Percentiles rank a stretch among this genome's conserved stretches.
These are phyloP conservation scores for Neolentinus lepideus DNA, from an alignment of 1,284 basidiomycete species.

Conservation along the genomic window DNA sequence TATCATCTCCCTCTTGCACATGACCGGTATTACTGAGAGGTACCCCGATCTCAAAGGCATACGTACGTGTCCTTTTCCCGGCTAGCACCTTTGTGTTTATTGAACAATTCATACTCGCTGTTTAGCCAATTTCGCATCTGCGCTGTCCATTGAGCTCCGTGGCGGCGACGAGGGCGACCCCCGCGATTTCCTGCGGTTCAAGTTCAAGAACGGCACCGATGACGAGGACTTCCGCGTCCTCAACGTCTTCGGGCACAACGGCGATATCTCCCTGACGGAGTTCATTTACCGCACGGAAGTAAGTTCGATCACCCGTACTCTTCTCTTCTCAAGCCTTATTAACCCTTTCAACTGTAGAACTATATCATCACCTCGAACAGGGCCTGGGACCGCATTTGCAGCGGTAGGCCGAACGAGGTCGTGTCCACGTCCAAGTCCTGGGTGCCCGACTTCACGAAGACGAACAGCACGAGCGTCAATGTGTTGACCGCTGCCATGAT, in stretches of 20 bases:
- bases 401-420: constrained; percentile 16
- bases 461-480: background rate
- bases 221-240: constrained; percentile 45
- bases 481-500: background rate
- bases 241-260: constrained; percentile 61
- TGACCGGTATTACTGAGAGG: constrained; percentile 53
- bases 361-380: constrained; percentile 61
- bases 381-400: constrained; percentile 60
- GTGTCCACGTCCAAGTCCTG: constrained; percentile 7
- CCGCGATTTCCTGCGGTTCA: constrained; percentile 74
- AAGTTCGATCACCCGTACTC: constrained; percentile 10
- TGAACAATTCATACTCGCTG: no score
- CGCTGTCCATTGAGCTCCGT: constrained; percentile 73
- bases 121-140: constrained; percentile 74
- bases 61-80: constrained; percentile 35
- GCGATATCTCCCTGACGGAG: constrained; percentile 68
- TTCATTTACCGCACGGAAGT: constrained; percentile 76
- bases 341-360: constrained; percentile 29
- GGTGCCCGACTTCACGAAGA: background rate
- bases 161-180: constrained; percentile 65
- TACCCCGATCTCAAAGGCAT: constrained; percentile 57
- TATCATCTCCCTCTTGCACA: constrained; percentile 81
- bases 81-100: background rate
- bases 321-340: background rate
- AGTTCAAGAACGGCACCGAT: constrained; percentile 78